These are phyloP conservation scores for Candida koratica DNA, from an alignment of 805 yeast genomes.

Conservation along the genomic window DNA sequence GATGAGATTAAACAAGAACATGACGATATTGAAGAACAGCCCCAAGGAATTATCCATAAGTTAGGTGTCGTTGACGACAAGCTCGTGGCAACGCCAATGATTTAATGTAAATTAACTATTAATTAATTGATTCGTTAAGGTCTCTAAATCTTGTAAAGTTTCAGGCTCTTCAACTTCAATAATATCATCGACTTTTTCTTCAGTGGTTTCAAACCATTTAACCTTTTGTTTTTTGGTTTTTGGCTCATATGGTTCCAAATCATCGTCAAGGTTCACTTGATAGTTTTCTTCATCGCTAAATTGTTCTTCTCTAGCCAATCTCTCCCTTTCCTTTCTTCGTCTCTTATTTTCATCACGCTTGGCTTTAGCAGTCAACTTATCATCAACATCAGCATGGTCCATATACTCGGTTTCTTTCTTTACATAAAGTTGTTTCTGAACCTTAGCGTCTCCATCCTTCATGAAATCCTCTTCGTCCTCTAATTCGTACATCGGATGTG, in stretches of 20 bases:
- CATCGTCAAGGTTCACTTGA: slow-evolving; percentile 42
- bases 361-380: slow-evolving; percentile 70
- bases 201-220: slow-evolving; percentile 48
- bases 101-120: slow-evolving; percentile 12
- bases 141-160: slow-evolving; percentile 90
- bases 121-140: slow-evolving; percentile 59
- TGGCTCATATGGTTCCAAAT: slow-evolving; percentile 37
- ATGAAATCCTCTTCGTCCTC: slow-evolving; percentile 86
- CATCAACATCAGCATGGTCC: slow-evolving; percentile 69
- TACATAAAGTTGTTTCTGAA: slow-evolving; percentile 66
- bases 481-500: slow-evolving; percentile 88
- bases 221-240: slow-evolving; percentile 39
- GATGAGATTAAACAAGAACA: slow-evolving; percentile 15
- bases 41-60: slow-evolving; percentile 24
- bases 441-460: slow-evolving; percentile 63
- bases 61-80: slow-evolving; percentile 30
- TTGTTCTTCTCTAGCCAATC: slow-evolving; percentile 43
- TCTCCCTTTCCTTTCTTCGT: slow-evolving; percentile 76
- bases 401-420: slow-evolving; percentile 62
- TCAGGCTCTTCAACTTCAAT: slow-evolving; percentile 85
- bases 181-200: slow-evolving; percentile 28
- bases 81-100: slow-evolving; percentile 29
- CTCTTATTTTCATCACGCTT: slow-evolving; percentile 87
- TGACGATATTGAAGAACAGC: slow-evolving; percentile 16
- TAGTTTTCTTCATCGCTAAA: slow-evolving; percentile 25